Evolutionary conservation across 1,284 basidiomycete genomes (phyloP).

Genomic region (Apiotrichum porosum): DNA sequence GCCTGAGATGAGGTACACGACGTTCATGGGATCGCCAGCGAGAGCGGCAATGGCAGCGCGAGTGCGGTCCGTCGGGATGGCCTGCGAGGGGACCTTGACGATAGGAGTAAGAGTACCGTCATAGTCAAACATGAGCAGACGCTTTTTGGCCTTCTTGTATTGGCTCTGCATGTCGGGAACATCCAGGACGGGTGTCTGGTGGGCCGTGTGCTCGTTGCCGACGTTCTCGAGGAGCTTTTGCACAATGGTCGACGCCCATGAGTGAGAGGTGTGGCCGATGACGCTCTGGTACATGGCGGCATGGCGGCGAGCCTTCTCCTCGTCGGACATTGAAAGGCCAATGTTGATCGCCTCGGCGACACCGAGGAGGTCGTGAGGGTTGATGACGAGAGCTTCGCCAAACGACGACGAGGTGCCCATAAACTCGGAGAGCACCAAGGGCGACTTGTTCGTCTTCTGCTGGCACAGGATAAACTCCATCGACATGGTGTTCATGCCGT

Average conservation of each 20-base stretch:
- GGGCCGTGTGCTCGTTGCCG: constrained; percentile 72
- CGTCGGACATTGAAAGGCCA: constrained; percentile 72
- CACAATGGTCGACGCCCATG: constrained; percentile 89
- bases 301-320: constrained; percentile 76
- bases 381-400: constrained; percentile 47
- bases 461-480: constrained; percentile 99
- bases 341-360: constrained; percentile 92
- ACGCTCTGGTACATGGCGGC: constrained; percentile 74
- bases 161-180: constrained; percentile 58
- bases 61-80: constrained; percentile 72
- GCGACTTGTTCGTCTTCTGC: constrained; percentile 68
- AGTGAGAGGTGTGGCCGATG: constrained; percentile 87
- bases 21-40: constrained; percentile 72
- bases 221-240: constrained; percentile 83
- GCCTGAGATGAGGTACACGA: constrained; percentile 96
- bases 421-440: constrained; percentile 90
- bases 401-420: constrained; percentile 71
- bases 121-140: constrained; percentile 93
- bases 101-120: constrained; percentile 97
- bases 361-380: constrained; percentile 58
- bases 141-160: constrained; percentile 71
- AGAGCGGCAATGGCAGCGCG: constrained; percentile 70
- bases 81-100: constrained; percentile 87
- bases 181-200: constrained; percentile 81
- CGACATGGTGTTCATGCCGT: constrained; percentile 98